Percentiles rank a stretch among this genome's conserved stretches.
Evolutionary conservation across 805 yeast species (phyloP).

Genomic region (Lachancea nothofagi): DNA sequence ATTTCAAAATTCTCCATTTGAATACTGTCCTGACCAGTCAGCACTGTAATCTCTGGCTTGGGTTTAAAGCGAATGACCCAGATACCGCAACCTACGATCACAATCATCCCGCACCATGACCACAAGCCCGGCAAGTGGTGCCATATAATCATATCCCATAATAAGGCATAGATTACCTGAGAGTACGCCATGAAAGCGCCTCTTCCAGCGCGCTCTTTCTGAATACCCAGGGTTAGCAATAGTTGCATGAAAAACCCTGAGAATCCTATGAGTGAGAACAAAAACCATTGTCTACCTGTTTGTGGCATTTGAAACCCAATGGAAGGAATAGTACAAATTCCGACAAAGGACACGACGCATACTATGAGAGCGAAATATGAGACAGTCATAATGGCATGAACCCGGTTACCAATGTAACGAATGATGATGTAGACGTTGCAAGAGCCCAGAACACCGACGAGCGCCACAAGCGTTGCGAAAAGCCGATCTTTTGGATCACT

Average conservation of each 20-base stretch:
- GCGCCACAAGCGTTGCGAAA: constrained; percentile 57
- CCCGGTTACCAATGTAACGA: constrained; percentile 67
- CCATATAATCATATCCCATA: constrained; percentile 72
- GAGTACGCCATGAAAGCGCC: constrained; percentile 73
- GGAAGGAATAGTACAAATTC: constrained; percentile 52
- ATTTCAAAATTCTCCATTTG: constrained; percentile 9
- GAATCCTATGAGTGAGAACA: constrained; percentile 57
- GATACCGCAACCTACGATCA: constrained; percentile 63
- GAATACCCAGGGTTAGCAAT: constrained; percentile 74
- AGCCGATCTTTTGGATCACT: constrained; percentile 49
- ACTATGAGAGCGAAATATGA: constrained; percentile 66
- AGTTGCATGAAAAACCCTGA: constrained; percentile 83
- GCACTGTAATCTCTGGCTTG: constrained; percentile 11
- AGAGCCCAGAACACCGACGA: constrained; percentile 66
- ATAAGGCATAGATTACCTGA: constrained; percentile 68
- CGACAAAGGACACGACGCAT: constrained; percentile 47
- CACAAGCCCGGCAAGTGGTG: constrained; percentile 64
- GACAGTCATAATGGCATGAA: constrained; percentile 77
- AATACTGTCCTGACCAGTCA: constrained; percentile 7
- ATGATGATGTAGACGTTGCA: constrained; percentile 64
- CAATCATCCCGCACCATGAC: constrained; percentile 61
- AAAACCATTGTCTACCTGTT: constrained; percentile 57
- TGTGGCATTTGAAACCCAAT: constrained; percentile 57
- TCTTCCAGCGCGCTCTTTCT: constrained; percentile 70
- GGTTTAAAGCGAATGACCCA: constrained; percentile 52